Evolutionary conservation across 768 basidiomycete species (phyloP).

Genomic region (Tulasnella sp.): DNA sequence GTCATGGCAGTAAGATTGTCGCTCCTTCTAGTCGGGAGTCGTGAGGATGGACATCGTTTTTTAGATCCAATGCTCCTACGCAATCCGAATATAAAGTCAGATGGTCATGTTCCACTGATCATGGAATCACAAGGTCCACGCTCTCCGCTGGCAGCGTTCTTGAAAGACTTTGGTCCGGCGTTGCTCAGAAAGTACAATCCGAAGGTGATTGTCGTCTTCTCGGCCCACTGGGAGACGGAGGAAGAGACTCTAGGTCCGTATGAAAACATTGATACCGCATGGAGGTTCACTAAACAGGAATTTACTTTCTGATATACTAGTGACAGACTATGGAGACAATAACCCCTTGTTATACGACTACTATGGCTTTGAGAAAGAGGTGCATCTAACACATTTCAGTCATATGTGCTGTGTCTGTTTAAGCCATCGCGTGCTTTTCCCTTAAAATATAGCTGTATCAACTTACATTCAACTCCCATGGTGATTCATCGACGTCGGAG

Average conservation of each 20-base stretch:
- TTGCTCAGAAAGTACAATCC: constrained; percentile 62
- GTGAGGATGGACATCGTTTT: too few species aligned
- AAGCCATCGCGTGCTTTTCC: too few species aligned
- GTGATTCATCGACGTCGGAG: constrained; percentile 46
- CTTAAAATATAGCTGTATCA: constrained; percentile 37
- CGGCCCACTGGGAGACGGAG: constrained; percentile 69
- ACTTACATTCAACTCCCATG: constrained; percentile 56
- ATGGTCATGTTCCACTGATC: constrained; percentile 11
- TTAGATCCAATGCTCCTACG: constrained; percentile 31
- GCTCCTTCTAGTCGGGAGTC: not conserved
- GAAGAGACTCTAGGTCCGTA: constrained; percentile 43
- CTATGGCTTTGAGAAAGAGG: constrained; percentile 45
- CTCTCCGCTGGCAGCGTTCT: constrained; percentile 47
- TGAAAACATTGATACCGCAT: not conserved
- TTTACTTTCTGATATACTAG: too few species aligned
- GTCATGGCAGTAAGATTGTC: constrained; percentile 45
- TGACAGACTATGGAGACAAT: constrained; percentile 66
- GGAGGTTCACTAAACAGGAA: too few species aligned
- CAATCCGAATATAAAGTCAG: constrained; percentile 17
- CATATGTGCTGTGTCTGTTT: too few species aligned
- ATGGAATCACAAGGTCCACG: constrained; percentile 33
- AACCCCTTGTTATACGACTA: constrained; percentile 71
- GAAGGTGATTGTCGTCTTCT: constrained; percentile 70
- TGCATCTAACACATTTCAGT: not conserved
- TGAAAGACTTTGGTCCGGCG: constrained; percentile 54